Evolutionary conservation across 345 rosid species (phyloP).

Genomic region (Murraya paniculata): DNA sequence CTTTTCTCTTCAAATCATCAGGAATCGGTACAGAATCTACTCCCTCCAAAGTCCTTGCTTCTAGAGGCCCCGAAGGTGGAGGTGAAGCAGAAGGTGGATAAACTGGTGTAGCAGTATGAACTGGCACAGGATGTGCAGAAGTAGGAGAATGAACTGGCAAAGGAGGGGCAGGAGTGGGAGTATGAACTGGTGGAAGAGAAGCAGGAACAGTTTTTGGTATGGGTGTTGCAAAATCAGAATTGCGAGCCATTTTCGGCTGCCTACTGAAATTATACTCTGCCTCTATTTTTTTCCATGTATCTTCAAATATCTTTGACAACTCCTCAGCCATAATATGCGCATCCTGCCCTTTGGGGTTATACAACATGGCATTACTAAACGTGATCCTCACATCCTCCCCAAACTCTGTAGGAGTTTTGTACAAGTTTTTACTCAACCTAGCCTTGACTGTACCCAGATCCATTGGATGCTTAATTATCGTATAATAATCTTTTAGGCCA

Average conservation of each 20-base stretch:
- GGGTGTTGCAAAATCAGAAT: conserved; percentile 23
- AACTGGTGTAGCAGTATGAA: not conserved
- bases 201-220: conserved; percentile 28
- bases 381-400: conserved; percentile 87
- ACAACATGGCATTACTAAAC: conserved; percentile 75
- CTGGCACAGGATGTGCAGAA: conserved; percentile 3
- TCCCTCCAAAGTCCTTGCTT: conserved; percentile 35
- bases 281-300: conserved; percentile 54
- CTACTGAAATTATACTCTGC: conserved; percentile 32
- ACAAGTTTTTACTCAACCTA: conserved; percentile 59
- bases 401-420: conserved; percentile 68
- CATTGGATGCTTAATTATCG: conserved; percentile 79
- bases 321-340: conserved; percentile 72
- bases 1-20: conserved; percentile 28
- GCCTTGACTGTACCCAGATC: conserved; percentile 85
- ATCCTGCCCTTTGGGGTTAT: conserved; percentile 85
- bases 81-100: conserved; percentile 7
- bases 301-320: conserved; percentile 61
- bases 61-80: conserved; percentile 21
- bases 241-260: conserved; percentile 27
- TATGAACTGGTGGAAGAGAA: conserved; percentile 18
- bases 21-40: conserved; percentile 42
- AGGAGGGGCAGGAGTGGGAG: conserved; percentile 4
- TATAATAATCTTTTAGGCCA: conserved; percentile 72
- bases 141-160: not conserved